Evolutionary conservation across 129 eudicot species (phyloP).

Genomic region (Ambrosia trifida): DNA sequence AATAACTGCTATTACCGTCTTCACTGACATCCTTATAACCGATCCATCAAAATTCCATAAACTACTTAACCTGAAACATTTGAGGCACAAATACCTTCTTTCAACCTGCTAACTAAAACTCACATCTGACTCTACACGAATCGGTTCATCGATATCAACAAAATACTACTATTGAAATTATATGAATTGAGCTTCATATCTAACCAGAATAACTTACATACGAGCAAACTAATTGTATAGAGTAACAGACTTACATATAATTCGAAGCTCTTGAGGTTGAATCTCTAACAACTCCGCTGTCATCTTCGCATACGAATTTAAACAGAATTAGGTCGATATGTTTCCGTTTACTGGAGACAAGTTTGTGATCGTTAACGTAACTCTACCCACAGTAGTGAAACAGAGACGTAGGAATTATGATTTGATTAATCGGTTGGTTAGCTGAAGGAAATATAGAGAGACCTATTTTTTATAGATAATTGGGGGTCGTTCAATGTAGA

Average conservation of each 20-base stretch:
- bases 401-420: neutral
- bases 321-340: conserved; percentile 2
- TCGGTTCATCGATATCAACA: no score
- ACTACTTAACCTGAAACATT: neutral
- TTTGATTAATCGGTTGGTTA: neutral
- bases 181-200: neutral
- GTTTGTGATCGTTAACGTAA: conserved; percentile 5
- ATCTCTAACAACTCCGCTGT: conserved; percentile 47
- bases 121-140: no score
- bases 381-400: neutral
- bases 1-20: neutral
- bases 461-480: conserved; percentile 3
- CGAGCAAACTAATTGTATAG: conserved; percentile 11
- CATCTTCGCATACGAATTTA: conserved; percentile 38
- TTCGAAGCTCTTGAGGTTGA: conserved; percentile 54
- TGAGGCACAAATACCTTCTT: neutral
- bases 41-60: neutral
- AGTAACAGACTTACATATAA: conserved; percentile 39
- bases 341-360: neutral
- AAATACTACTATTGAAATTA: no score
- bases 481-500: neutral
- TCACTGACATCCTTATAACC: neutral
- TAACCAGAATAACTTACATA: neutral
- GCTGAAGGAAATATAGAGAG: conserved; percentile 3
- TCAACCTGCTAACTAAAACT: no score